Evolutionary conservation across 305 asterid genomes (phyloP), one percentile per base, ranked within the genome.

Genomic region (Withania somnifera): DNA sequence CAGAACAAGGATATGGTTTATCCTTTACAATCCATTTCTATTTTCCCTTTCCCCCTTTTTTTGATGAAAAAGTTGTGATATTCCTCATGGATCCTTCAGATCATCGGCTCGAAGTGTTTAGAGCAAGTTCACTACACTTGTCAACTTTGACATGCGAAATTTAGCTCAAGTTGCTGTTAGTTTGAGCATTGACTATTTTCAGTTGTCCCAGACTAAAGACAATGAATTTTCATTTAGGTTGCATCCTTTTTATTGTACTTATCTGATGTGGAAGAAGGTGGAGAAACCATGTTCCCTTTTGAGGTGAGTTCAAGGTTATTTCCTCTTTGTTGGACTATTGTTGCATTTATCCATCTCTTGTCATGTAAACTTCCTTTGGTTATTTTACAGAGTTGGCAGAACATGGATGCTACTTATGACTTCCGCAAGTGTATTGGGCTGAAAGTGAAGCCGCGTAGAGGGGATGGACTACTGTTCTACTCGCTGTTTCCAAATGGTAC

Each of bases 201-300:
- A 53, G 19, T 14, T 54, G 51, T 58, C 52, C 52, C 80, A 45
- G 82, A 47, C 84, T 79, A 38, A 79, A 36, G 14, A 81, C 53
- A 30, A 34, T 34, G 82, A 32, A 67, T 78, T 76, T 68, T 50
- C 82, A 76, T 83, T 20, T 86, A 96, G 98, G 90, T 96, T 87
- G 98, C 98, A 68, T 93, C 99, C 45, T 96, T 96, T 89, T 89
- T 96, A 83, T 83, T 96, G 82, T 96, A 96, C 86, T 86, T 96
- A 84, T 93, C 98, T 22, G 95, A 94, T 85, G 99, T 96, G 84
- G 95, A 94, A 84, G 96, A 96, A 90, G 98, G 99, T 52, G 98
- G 99, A 64, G 98, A 96, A 89, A 96, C 99, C 82, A 90, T 96
- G 97, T 96, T 96, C 68, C 99, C 99, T 38, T 94, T 86, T 36